Evolutionary conservation across 164 flowering plant species (phyloP).

Genomic region (Taxillus chinensis): DNA sequence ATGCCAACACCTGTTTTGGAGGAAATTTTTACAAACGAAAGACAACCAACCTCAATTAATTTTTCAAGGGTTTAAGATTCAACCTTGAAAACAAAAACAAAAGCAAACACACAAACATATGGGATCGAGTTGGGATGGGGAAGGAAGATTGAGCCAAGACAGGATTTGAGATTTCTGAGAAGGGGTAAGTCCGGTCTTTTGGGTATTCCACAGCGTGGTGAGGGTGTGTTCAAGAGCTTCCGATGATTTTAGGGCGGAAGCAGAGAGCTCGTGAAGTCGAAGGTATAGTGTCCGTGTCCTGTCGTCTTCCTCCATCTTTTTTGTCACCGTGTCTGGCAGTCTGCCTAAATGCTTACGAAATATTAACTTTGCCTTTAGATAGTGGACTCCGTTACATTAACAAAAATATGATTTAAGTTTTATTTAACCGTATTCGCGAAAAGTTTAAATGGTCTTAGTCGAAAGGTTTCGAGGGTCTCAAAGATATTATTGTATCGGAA

Average conservation of each 20-base stretch:
- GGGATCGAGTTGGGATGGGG: conserved; percentile 28
- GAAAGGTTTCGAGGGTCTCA: no score
- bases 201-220: conserved; percentile 31
- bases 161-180: conserved; percentile 25
- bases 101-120: conserved; percentile 12
- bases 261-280: conserved; percentile 36
- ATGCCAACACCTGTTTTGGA: conserved; percentile 35
- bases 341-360: no score
- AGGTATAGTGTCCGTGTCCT: conserved; percentile 13
- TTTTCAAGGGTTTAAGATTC: no score
- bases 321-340: no score
- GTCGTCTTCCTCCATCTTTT: conserved; percentile 1
- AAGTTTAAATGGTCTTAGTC: no score
- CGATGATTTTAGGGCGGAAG: conserved; percentile 10
- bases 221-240: conserved; percentile 24
- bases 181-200: conserved; percentile 33
- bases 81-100: not conserved
- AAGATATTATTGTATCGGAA: no score
- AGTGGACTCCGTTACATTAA: no score
- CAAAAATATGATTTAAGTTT: no score
- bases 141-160: conserved; percentile 31
- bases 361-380: no score
- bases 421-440: no score
- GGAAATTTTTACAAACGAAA: not conserved
- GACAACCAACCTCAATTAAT: no score